A percentile compares a stretch with the other conserved stretches of the same genome.
Conservation (phyloP, 2,329 filamentous ascomycete genomes). For the Fusarium sambucinum region DNA sequence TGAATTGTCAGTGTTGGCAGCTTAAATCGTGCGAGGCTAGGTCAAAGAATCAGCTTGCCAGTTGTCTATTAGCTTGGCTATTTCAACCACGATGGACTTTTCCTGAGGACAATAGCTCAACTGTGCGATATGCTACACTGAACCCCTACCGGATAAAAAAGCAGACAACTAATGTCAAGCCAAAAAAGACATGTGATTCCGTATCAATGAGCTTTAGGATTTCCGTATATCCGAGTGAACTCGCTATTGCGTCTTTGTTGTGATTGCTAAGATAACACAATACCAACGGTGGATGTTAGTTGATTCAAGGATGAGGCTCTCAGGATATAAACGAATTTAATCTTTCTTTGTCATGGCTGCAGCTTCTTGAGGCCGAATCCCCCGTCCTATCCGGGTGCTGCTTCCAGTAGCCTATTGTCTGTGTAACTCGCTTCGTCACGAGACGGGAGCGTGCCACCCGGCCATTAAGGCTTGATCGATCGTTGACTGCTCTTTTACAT, state of each 20-base stretch:
- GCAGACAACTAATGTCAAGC: not conserved
- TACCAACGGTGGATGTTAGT: constrained; percentile 1
- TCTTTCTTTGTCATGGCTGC: not conserved
- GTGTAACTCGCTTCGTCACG: not conserved
- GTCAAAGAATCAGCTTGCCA: constrained; percentile 1
- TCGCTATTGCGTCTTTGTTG: constrained; percentile 1
- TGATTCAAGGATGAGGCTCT: constrained; percentile 30
- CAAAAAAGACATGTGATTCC: not conserved
- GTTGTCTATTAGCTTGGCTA: not conserved
- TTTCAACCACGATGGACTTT: not conserved
- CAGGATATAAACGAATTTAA: constrained; percentile 10
- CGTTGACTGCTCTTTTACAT: constrained; percentile 17
- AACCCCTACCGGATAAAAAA: not conserved
- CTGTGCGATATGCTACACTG: not conserved
- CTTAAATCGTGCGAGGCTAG: constrained; percentile 14
- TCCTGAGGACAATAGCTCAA: not conserved
- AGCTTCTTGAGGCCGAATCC: constrained; percentile 15
- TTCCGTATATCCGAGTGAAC: constrained; percentile 12
- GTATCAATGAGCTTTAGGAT: not conserved
- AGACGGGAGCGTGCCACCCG: constrained; percentile 3
- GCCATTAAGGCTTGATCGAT: constrained; percentile 2
- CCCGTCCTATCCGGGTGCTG: constrained; percentile 20
- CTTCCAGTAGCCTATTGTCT: constrained; percentile 3
- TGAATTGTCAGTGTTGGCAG: constrained; percentile 5
- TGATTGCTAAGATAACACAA: constrained; percentile 11